These are phyloP conservation scores for Boechera stricta DNA, from an alignment of 345 rosid genomes.

Conservation along the genomic window DNA sequence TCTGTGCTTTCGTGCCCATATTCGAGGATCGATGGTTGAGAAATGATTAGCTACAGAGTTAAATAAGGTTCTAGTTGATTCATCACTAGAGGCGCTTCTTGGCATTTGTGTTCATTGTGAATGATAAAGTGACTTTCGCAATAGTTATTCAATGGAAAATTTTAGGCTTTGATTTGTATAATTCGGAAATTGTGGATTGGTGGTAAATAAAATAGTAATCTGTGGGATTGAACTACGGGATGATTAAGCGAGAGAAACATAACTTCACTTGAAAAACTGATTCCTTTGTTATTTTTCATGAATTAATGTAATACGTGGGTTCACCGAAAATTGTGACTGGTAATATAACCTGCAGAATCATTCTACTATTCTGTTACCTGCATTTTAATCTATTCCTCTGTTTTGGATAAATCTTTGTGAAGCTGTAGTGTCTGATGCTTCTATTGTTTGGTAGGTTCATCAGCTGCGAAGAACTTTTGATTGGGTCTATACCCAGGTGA, in stretches of 20 bases:
- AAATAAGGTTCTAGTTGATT: too few species aligned
- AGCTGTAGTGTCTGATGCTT: slow-evolving; percentile 37
- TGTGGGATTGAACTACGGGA: background rate
- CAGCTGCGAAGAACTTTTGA: slow-evolving; percentile 82
- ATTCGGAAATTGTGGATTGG: too few species aligned
- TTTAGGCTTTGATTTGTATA: background rate
- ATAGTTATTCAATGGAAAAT: background rate
- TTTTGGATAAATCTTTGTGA: background rate
- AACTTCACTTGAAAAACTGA: background rate
- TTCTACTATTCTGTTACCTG: background rate
- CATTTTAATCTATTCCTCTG: background rate
- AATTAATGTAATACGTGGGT: too few species aligned
- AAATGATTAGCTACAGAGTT: too few species aligned
- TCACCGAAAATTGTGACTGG: background rate
- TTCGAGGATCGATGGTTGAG: too few species aligned
- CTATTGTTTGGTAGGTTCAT: slow-evolving; percentile 67
- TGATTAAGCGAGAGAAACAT: slow-evolving; percentile 1
- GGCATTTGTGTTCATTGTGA: background rate
- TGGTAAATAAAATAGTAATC: background rate
- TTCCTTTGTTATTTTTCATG: background rate
- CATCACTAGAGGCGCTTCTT: too few species aligned
- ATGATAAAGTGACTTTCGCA: background rate
- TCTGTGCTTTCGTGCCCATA: too few species aligned
- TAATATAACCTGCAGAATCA: background rate
- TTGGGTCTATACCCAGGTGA: slow-evolving; percentile 81